A percentile compares a stretch with the other conserved stretches of the same genome.
These are phyloP conservation scores for Hemisphaericaspora nanyangensis DNA, from an alignment of 805 yeast species.

Conservation along the genomic window DNA sequence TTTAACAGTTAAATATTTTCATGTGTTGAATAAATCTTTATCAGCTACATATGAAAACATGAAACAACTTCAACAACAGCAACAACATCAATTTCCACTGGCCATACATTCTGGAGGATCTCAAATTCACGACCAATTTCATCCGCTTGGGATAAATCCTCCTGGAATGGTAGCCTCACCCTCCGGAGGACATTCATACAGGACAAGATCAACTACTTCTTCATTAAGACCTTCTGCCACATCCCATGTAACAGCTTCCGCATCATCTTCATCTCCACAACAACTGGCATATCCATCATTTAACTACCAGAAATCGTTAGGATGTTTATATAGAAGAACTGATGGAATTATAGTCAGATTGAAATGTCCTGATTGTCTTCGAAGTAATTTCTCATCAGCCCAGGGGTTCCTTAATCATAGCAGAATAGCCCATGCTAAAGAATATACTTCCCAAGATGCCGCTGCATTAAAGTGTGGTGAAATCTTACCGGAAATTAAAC, in stretches of 20 bases:
- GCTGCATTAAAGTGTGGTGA: slow-evolving; percentile 70
- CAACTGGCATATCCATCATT: background rate
- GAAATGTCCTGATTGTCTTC: slow-evolving; percentile 62
- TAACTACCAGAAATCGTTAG: slow-evolving; percentile 17
- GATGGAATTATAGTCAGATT: slow-evolving; percentile 70
- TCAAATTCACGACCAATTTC: background rate
- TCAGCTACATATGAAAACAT: slow-evolving; percentile 22
- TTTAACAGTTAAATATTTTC: slow-evolving; percentile 40
- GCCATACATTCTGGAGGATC: no score
- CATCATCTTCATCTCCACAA: background rate
- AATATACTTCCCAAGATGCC: slow-evolving; percentile 66
- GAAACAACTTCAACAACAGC: background rate
- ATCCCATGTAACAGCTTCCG: slow-evolving; percentile 5
- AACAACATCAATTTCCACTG: background rate
- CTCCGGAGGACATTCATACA: slow-evolving; percentile 26
- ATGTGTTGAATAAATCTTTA: slow-evolving; percentile 31
- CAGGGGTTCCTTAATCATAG: slow-evolving; percentile 81
- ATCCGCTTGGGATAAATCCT: background rate
- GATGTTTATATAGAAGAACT: slow-evolving; percentile 59
- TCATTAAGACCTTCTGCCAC: slow-evolving; percentile 50
- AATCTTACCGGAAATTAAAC: slow-evolving; percentile 50
- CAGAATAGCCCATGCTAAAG: slow-evolving; percentile 68
- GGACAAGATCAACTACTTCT: slow-evolving; percentile 50
- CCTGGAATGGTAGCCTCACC: background rate
- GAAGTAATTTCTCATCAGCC: slow-evolving; percentile 71